Evolutionary conservation across 257 asterid species (phyloP).

Genomic region (Solanum sejunctum): DNA sequence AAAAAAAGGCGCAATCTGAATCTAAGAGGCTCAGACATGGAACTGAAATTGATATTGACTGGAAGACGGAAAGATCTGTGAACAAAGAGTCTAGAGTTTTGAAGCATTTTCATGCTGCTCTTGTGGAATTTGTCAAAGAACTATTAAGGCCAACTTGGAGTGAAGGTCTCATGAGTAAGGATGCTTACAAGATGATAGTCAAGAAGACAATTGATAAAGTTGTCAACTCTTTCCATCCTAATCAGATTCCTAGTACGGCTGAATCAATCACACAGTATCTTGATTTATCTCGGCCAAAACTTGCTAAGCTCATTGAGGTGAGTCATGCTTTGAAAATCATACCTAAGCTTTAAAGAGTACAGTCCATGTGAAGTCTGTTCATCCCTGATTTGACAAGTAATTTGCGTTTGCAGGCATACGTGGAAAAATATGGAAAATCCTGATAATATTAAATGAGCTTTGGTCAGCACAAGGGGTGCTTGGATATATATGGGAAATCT

Average conservation of each 20-base stretch:
- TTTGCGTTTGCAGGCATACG: constrained; percentile 67
- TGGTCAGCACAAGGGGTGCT: not conserved
- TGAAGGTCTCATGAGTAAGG: constrained; percentile 63
- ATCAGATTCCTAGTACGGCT: constrained; percentile 55
- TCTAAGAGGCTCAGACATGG: constrained; percentile 25
- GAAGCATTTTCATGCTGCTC: constrained; percentile 50
- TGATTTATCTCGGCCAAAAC: constrained; percentile 42
- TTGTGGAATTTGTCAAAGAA: constrained; percentile 67
- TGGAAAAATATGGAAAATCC: constrained; percentile 50
- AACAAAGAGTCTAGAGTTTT: constrained; percentile 33
- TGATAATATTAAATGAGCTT: constrained; percentile 20
- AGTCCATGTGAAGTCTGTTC: not conserved
- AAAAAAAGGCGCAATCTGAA: constrained; percentile 14
- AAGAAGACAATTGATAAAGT: constrained; percentile 70
- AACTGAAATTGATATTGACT: constrained; percentile 19
- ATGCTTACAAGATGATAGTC: constrained; percentile 69
- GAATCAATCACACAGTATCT: constrained; percentile 52
- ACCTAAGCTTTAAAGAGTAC: not conserved
- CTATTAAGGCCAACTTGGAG: constrained; percentile 76
- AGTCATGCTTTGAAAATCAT: constrained; percentile 21
- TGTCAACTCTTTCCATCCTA: constrained; percentile 39
- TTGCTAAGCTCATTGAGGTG: constrained; percentile 77
- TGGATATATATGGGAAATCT: not conserved
- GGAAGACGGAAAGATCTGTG: constrained; percentile 16
- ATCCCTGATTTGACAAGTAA: constrained; percentile 9